A percentile compares a stretch with the other conserved stretches of the same genome.
Conservation (phyloP, 306 rosid genomes). For the Ormosia emarginata region DNA sequence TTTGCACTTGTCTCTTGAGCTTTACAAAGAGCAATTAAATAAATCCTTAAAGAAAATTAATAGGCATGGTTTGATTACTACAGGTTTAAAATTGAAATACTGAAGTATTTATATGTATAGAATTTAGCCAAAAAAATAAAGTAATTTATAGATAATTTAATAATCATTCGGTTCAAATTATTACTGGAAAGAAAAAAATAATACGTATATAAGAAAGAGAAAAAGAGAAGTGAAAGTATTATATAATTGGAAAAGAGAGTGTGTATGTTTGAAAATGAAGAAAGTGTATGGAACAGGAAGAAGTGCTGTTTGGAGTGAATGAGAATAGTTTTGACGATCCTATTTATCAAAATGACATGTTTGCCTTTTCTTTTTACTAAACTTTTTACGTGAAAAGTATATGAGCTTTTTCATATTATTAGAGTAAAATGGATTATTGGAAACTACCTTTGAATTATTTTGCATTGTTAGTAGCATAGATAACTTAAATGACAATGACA, state of each 20-base stretch:
- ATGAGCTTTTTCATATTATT: background rate
- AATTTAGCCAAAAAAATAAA: background rate
- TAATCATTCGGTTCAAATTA: background rate
- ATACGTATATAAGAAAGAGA: background rate
- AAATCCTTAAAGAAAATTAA: background rate
- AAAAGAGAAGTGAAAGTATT: background rate
- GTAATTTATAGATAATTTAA: background rate
- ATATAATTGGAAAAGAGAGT: background rate
- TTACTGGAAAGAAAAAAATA: background rate
- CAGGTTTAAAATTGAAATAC: background rate
- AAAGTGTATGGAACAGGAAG: background rate
- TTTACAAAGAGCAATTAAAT: background rate
- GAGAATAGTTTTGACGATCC: background rate
- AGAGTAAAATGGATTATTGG: background rate
- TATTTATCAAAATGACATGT: background rate
- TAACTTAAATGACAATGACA: background rate
- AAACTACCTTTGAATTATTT: background rate
- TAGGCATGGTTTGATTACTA: background rate
- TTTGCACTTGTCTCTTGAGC: background rate
- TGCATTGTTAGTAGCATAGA: background rate
- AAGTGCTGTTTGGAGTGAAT: background rate
- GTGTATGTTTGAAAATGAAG: slow-evolving; percentile 5
- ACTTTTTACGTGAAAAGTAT: background rate
- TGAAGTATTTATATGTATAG: background rate
- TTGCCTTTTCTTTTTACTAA: background rate